These are phyloP conservation scores for Dendrostoma leiphaemia DNA, from an alignment of 2,329 filamentous ascomycete species.

Conservation along the genomic window DNA sequence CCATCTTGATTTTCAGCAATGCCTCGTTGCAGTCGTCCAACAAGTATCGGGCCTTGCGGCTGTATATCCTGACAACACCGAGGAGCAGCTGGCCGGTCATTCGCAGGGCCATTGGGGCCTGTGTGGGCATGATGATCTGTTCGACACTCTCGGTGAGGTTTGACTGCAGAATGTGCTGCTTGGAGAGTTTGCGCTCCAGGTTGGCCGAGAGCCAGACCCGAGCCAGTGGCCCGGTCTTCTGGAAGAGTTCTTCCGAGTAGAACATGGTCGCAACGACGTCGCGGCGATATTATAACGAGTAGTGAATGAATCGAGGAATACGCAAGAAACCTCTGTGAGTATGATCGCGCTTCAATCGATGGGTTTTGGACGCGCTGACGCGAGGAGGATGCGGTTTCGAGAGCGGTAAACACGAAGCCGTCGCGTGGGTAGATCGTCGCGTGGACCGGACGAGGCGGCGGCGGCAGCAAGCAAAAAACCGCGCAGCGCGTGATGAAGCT, in stretches of 20 bases:
- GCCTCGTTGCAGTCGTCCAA: constrained; percentile 98
- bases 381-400: constrained; percentile 10
- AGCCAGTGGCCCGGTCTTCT: constrained; percentile 95
- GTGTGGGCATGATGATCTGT: constrained; percentile 88
- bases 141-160: constrained; percentile 94
- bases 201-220: constrained; percentile 98
- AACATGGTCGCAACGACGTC: constrained; percentile 66
- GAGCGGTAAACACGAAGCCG: constrained; percentile 11
- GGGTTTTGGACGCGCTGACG: constrained; percentile 12
- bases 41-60: constrained; percentile 92
- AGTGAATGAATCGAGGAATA: background rate
- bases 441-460: constrained; percentile 9
- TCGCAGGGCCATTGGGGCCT: constrained; percentile 91
- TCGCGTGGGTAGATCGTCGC: constrained; percentile 14
- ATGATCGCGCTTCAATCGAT: background rate
- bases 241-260: constrained; percentile 92
- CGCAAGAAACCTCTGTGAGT: background rate
- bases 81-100: constrained; percentile 91
- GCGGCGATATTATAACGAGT: background rate
- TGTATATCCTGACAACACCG: constrained; percentile 96
- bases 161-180: constrained; percentile 91
- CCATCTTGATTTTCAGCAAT: constrained; percentile 98
- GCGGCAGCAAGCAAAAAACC: constrained; percentile 1
- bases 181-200: constrained; percentile 96
- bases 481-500: constrained; percentile 8